These are phyloP conservation scores for Drechmeria coniospora DNA, from an alignment of 2,329 filamentous ascomycete genomes.

Conservation along the genomic window DNA sequence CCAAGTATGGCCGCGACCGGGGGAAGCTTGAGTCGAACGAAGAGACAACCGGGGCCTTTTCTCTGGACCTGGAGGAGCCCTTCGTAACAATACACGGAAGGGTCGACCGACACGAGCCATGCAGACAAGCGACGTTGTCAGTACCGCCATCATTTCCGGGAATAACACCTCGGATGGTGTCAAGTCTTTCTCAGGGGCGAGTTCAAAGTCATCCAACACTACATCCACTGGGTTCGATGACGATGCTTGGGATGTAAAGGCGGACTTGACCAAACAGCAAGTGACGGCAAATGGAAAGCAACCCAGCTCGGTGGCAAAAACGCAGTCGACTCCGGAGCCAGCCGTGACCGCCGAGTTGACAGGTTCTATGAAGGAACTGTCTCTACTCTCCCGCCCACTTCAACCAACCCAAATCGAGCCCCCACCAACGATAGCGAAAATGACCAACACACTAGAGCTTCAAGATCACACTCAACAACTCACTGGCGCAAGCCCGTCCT, in stretches of 20 bases:
- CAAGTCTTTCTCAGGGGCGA: slow-evolving; percentile 9
- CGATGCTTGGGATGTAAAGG: slow-evolving; percentile 94
- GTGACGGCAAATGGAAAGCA: slow-evolving; percentile 13
- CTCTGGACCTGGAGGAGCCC: slow-evolving; percentile 75
- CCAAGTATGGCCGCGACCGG: slow-evolving; percentile 52
- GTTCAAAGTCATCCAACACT: slow-evolving; percentile 13
- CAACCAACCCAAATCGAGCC: slow-evolving; percentile 29
- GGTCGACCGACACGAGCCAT: slow-evolving; percentile 77
- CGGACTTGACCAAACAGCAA: slow-evolving; percentile 42
- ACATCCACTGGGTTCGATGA: slow-evolving; percentile 64
- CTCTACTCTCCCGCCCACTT: slow-evolving; percentile 35
- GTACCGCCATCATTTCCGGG: slow-evolving; percentile 70
- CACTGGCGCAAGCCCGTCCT: slow-evolving; percentile 40
- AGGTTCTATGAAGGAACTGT: slow-evolving; percentile 49
- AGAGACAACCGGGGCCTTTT: slow-evolving; percentile 63
- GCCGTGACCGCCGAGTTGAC: slow-evolving; percentile 4
- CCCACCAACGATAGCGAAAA: slow-evolving; percentile 12
- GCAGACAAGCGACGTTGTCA: slow-evolving; percentile 71
- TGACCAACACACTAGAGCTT: slow-evolving; percentile 6
- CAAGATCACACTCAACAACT: slow-evolving; percentile 25
- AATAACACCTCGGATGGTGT: slow-evolving; percentile 20
- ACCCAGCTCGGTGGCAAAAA: slow-evolving; percentile 8
- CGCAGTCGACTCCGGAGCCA: slow-evolving; percentile 9
- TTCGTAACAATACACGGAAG: slow-evolving; percentile 91
- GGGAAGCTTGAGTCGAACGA: slow-evolving; percentile 39